Base-by-base conservation (phyloP, 176 grass and related monocot species). In the Ensete ventricosum region DNA sequence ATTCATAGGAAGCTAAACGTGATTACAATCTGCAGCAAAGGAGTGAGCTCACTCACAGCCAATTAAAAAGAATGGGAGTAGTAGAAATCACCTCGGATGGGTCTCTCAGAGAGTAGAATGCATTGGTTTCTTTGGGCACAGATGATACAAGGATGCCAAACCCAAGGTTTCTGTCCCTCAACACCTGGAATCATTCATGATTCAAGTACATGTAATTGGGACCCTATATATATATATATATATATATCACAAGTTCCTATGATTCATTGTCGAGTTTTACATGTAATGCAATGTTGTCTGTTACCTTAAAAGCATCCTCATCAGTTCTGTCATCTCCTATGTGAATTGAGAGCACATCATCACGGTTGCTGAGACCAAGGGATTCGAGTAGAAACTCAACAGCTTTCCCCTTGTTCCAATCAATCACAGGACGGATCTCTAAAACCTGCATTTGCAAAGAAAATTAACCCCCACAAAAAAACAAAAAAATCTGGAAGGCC, bases 361-460 rank as follows among this genome's bases (percentile, higher is more conserved):
- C 83, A 25, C 68, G 68, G 59, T 92, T 83, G 14, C 54, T 62
- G 60, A 92, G 53, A 11, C 75, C 87, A 2, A 97, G 90, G 0
- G 90, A 97, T n/a, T 90, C 74, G 7, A 97, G 89, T 43, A 97
- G 78, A 25, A 97, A 97, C 71, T 92, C 85, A 23, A 96, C 90
- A 52, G 93, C 93, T 74, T 96, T 96, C 50, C 93, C 93, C 48
- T 96, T 96, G 87, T 96, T 77, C 93, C 93, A 96, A 51, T 96
- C 81, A 58, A 96, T 92, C 87, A 90, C 73, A 1, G 90, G 93
- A 76, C 93, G 93, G 78, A 96, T 76, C 81, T 96, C 90, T 90
- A 96, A 92, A 92, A 43, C 34, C 29, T 29, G 29, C 2, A 2
- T 29, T 29, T 29, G 29, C 14, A n/a, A 60, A 17, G 57, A 60